Percentiles rank a stretch among this genome's conserved stretches.
These are phyloP conservation scores for Flagelloscypha sp. DNA, from an alignment of 768 basidiomycete species.

Conservation along the genomic window DNA sequence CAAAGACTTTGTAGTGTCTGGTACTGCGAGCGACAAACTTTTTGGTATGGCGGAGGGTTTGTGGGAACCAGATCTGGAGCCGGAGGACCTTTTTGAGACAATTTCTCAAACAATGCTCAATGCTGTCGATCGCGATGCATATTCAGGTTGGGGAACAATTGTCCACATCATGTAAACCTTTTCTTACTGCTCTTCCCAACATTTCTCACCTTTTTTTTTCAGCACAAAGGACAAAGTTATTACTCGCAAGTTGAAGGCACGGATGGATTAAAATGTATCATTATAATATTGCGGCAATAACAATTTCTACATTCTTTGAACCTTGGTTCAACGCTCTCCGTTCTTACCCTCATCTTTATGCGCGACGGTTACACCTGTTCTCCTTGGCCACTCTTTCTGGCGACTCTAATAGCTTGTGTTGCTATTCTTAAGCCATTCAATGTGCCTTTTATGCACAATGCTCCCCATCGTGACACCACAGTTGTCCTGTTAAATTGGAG, in stretches of 20 bases:
- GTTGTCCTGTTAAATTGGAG: conserved; percentile 64
- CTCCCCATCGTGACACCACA: conserved; percentile 30
- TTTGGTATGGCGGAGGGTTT: conserved; percentile 97
- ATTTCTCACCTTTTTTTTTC: conserved; percentile 9
- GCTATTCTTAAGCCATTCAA: too few relatives aligned
- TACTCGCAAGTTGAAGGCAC: conserved; percentile 79
- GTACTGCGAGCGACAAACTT: conserved; percentile 85
- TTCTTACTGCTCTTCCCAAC: background rate
- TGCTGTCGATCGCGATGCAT: conserved; percentile 92
- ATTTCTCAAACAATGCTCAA: conserved; percentile 94
- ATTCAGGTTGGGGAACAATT: conserved; percentile 92
- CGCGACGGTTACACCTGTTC: background rate
- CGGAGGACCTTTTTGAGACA: conserved; percentile 97
- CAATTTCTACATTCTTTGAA: too few relatives aligned
- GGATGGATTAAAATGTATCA: conserved; percentile 68
- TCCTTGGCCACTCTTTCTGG: background rate
- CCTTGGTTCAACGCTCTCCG: too few relatives aligned
- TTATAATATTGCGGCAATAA: conserved; percentile 7
- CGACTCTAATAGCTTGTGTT: background rate
- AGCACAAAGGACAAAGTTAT: conserved; percentile 71
- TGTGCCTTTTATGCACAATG: conserved; percentile 9
- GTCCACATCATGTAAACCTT: conserved; percentile 87
- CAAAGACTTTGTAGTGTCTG: conserved; percentile 95
- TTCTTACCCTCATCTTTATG: background rate
- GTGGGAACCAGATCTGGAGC: conserved; percentile 95